Conservation (phyloP, 2,329 filamentous ascomycete genomes). For the Huntiella decipiens region DNA sequence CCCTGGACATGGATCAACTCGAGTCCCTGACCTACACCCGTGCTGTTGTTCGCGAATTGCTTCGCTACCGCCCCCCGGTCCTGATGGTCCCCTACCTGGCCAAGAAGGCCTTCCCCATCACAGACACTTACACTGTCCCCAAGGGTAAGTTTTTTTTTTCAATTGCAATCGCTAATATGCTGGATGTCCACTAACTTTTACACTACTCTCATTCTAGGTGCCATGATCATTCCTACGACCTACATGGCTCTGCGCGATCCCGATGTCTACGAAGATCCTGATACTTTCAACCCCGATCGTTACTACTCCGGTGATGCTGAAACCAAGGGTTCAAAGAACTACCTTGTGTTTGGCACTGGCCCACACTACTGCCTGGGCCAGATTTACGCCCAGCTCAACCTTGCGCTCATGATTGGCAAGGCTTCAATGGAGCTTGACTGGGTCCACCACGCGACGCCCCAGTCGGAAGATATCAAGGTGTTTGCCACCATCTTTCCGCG, state of each 20-base stretch:
- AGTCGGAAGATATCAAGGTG: slow-evolving; percentile 89
- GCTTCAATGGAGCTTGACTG: slow-evolving; percentile 74
- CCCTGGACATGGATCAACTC: slow-evolving; percentile 65
- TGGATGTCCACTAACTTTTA: slow-evolving; percentile 11
- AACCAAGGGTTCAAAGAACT: slow-evolving; percentile 77
- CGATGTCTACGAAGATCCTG: slow-evolving; percentile 78
- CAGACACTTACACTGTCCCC: slow-evolving; percentile 70
- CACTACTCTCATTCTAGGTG: slow-evolving; percentile 28
- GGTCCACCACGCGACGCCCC: slow-evolving; percentile 67
- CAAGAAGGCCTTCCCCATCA: slow-evolving; percentile 91
- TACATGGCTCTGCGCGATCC: slow-evolving; percentile 84
- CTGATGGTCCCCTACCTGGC: slow-evolving; percentile 90
- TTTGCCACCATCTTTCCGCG: slow-evolving; percentile 96
- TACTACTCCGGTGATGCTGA: slow-evolving; percentile 85
- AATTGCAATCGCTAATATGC: neutral
- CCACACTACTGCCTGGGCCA: slow-evolving; percentile 95
- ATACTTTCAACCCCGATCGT: slow-evolving; percentile 74
- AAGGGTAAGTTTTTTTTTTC: slow-evolving; percentile 38
- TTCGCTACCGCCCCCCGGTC: slow-evolving; percentile 88
- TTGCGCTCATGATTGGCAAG: slow-evolving; percentile 81
- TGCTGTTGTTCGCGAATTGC: slow-evolving; percentile 74
- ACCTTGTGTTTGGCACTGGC: slow-evolving; percentile 84
- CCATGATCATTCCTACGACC: slow-evolving; percentile 85
- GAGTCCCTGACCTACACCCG: slow-evolving; percentile 81
- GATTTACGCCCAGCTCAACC: slow-evolving; percentile 72